These are phyloP conservation scores for Mortierella sp. DNA, from an alignment of 371 early-diverging fungal genomes.

Conservation along the genomic window DNA sequence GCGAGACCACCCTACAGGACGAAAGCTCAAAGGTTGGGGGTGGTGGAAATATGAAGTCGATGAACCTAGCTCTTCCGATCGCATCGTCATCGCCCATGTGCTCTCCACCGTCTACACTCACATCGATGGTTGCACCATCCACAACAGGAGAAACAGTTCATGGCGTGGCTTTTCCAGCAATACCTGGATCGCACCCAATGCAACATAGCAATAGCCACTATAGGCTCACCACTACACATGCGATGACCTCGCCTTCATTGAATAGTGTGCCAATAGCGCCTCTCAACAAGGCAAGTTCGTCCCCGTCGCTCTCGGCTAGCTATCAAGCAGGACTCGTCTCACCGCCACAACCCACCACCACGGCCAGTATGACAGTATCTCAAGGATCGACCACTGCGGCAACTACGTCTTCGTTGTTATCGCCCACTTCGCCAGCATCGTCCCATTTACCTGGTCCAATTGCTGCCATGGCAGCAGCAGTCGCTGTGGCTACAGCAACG, in stretches of 20 bases:
- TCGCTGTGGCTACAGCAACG: constrained; percentile 37
- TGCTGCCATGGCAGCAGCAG: constrained; percentile 39
- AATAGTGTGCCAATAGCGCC: neutral
- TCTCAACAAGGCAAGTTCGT: constrained; percentile 22
- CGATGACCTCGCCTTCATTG: constrained; percentile 7
- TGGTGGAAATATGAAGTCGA: constrained; percentile 34
- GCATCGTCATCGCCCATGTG: constrained; percentile 1
- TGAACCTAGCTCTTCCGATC: constrained; percentile 3
- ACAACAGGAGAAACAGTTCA: neutral
- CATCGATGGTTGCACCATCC: neutral
- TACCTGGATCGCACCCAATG: constrained; percentile 13
- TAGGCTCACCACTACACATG: constrained; percentile 14
- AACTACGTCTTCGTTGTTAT: neutral
- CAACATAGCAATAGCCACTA: constrained; percentile 23
- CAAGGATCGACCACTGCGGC: neutral
- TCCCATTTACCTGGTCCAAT: constrained; percentile 14
- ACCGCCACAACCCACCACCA: constrained; percentile 1
- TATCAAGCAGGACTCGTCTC: constrained; percentile 7
- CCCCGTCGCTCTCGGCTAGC: constrained; percentile 25
- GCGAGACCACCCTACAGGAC: constrained; percentile 34
- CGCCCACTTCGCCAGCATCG: constrained; percentile 1
- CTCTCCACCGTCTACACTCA: neutral
- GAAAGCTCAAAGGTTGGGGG: constrained; percentile 43
- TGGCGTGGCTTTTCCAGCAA: too few relatives aligned
- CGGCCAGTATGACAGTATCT: neutral